phyloP scores from a whole-genome alignment of 805 yeast genomes.

The Candida hispaniensis region DNA sequence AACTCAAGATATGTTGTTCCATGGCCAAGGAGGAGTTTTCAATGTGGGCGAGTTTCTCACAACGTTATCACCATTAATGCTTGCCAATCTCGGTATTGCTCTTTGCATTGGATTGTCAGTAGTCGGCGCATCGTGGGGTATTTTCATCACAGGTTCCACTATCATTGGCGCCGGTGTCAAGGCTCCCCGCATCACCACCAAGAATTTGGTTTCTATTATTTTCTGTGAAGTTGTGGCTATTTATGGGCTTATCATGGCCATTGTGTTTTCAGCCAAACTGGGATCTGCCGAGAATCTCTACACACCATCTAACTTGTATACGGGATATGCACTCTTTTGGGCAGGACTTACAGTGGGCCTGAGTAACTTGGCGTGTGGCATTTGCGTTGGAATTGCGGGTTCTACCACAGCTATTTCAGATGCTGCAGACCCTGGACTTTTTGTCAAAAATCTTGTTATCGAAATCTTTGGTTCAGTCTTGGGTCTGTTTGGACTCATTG shows the following conservation, averaged over 20 bases:
- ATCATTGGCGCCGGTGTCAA: constrained; percentile 97
- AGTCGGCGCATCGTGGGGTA: constrained; percentile 99
- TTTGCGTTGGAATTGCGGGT: constrained; percentile 95
- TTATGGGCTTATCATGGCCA: constrained; percentile 94
- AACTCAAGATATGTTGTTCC: constrained; percentile 42
- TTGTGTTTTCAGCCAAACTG: constrained; percentile 88
- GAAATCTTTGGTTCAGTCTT: constrained; percentile 96
- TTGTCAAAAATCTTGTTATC: constrained; percentile 90
- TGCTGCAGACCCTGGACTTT: constrained; percentile 91
- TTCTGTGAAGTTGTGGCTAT: constrained; percentile 99
- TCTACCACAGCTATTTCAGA: constrained; percentile 97
- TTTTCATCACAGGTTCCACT: constrained; percentile 88
- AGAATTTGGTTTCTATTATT: constrained; percentile 89
- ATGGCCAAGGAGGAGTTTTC: constrained; percentile 85
- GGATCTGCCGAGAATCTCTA: constrained; percentile 48
- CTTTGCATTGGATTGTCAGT: constrained; percentile 89
- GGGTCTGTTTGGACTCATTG: constrained; percentile 95
- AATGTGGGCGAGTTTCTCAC: constrained; percentile 82
- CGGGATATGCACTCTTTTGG: constrained; percentile 95
- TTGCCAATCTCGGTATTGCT: constrained; percentile 89
- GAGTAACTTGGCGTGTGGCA: constrained; percentile 89
- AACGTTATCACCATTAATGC: constrained; percentile 86
- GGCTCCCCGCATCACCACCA: constrained; percentile 95
- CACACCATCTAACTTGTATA: constrained; percentile 79
- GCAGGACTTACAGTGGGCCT: constrained; percentile 95